These are phyloP conservation scores for Ceratocystis diversiconidia DNA, from an alignment of 2,329 filamentous ascomycete genomes.

Conservation along the genomic window DNA sequence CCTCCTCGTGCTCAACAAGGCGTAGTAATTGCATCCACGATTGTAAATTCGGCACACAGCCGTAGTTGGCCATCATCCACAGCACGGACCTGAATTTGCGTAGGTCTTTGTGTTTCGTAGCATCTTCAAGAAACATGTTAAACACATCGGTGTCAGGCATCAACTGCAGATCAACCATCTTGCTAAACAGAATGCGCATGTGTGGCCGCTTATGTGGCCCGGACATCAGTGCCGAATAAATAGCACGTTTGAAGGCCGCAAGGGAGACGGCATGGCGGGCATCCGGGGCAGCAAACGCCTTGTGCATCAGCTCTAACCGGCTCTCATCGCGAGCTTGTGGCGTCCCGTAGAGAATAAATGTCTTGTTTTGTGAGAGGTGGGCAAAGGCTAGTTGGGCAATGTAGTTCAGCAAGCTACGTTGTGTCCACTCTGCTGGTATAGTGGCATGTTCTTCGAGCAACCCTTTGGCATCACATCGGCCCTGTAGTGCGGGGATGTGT, in stretches of 20 bases:
- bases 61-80: conserved; percentile 29
- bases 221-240: conserved; percentile 28
- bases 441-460: conserved; percentile 27
- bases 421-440: conserved; percentile 30
- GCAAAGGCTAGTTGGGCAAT: conserved; percentile 30
- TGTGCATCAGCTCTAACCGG: conserved; percentile 28
- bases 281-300: conserved; percentile 28
- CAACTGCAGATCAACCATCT: conserved; percentile 28
- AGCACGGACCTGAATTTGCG: conserved; percentile 30
- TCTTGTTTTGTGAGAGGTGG: conserved; percentile 25
- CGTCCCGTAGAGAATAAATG: conserved; percentile 26
- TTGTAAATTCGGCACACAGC: conserved; percentile 29
- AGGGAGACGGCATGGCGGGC: conserved; percentile 27
- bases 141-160: conserved; percentile 33
- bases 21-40: conserved; percentile 37
- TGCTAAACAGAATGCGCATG: conserved; percentile 26
- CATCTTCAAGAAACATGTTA: conserved; percentile 34
- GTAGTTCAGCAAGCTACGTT: conserved; percentile 30
- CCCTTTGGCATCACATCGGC: conserved; percentile 16
- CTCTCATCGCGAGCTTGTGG: conserved; percentile 27
- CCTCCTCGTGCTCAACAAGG: conserved; percentile 46
- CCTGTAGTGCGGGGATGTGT: conserved; percentile 22
- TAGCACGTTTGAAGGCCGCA: conserved; percentile 31
- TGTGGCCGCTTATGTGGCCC: conserved; percentile 23
- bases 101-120: conserved; percentile 29